Base-by-base conservation (phyloP, 208 protist genomes). In the Trypanosoma scelopori region DNA sequence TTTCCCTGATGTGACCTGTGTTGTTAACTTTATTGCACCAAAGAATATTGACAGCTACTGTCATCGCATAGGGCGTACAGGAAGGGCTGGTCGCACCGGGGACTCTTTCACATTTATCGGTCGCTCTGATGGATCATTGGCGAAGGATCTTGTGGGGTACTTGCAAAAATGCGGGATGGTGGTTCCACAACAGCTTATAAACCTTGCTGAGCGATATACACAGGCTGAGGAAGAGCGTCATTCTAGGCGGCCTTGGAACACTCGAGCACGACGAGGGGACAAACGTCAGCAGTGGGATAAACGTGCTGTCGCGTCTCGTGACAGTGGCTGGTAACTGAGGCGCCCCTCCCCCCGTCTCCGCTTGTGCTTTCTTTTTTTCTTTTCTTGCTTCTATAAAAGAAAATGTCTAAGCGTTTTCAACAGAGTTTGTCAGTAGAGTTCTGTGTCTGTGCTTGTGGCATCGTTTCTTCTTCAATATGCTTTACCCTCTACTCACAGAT, bases 51-150 rank as follows among this genome's bases (percentile, higher is more conserved):
- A 98, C 52, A 92, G 87, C 60, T 99, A 99, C 55, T 91, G 98
- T 65, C 97, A 99, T 78, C 84, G 97, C 30, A 97, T 98, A 52
- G 97, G 97, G 0, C 85, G 97, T 22, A 98, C 95, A 9, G 97
- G 93, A 20, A 89, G 97, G 45, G 93, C 91, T 16, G 95, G 95
- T 39, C 79, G 83, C 27, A 81, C 42, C 20, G 93, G 93, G 5
- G 81, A 83, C 15, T 84, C 89, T 13, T 93, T 86, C 78, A 94
- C 91, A 23, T 97, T 97, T 61, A 63, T 96, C 60, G 79, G 84
- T 35, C 16, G 56, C 1, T 68, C 66, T 18, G 85, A 92, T 55
- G 82, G 74, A 11, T 60, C 41, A 13, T 74, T 94, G 28, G 82
- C 89, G 3, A 60, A 55, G 20, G 82, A 91, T 16, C 81, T 97